These are phyloP conservation scores for Citrullus colocynthis DNA, from an alignment of 306 rosid genomes.

Conservation along the genomic window DNA sequence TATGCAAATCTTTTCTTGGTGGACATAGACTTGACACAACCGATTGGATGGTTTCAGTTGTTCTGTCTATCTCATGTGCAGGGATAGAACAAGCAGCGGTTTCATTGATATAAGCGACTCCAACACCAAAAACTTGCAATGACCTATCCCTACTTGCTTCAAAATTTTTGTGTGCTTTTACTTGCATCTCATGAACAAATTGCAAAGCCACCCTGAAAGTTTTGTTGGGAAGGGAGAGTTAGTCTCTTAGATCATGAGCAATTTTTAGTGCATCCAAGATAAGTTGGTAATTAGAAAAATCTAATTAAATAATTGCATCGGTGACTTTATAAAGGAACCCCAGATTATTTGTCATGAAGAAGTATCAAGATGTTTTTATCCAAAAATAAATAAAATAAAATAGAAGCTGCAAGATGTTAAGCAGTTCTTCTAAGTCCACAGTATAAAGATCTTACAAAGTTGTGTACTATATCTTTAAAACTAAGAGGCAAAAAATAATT, in stretches of 20 bases:
- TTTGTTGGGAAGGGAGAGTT: background rate
- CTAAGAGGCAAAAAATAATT: background rate
- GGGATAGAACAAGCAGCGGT: conserved; percentile 31
- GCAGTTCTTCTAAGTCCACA: background rate
- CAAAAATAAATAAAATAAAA: background rate
- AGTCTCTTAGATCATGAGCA: background rate
- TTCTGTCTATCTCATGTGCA: conserved; percentile 26
- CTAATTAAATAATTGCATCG: background rate
- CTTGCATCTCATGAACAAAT: conserved; percentile 81
- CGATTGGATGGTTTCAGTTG: conserved; percentile 27
- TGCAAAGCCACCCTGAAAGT: conserved; percentile 66
- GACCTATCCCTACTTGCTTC: conserved; percentile 88
- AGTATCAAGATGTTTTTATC: background rate
- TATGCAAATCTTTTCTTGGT: conserved; percentile 49
- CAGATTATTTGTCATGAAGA: background rate
- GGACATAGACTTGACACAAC: conserved; percentile 46
- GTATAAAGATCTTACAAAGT: background rate
- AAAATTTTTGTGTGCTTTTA: conserved; percentile 61
- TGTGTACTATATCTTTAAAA: background rate
- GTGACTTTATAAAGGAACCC: background rate
- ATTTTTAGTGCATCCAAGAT: background rate
- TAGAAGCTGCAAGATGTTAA: background rate
- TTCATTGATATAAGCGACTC: conserved; percentile 75
- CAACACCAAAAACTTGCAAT: conserved; percentile 75
- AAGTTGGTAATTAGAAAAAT: background rate